Conservation (phyloP, 768 basidiomycete species). For the Daedaleopsis nitida region DNA sequence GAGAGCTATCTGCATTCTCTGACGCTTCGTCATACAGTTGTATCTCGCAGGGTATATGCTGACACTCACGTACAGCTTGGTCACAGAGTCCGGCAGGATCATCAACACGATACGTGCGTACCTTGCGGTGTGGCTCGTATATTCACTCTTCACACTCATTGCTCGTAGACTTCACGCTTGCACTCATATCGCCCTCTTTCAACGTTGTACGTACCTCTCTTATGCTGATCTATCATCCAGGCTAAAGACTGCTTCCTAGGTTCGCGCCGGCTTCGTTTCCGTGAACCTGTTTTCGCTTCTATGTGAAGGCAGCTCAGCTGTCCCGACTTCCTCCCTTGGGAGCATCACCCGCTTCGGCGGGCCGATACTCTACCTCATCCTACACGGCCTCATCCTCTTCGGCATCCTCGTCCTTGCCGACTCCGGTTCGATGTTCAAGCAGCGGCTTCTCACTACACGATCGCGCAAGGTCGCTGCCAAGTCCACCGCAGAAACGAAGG, state of each 20-base stretch:
- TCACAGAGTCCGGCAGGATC: conserved; percentile 49
- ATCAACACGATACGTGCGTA: conserved; percentile 61
- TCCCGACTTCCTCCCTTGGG: conserved; percentile 50
- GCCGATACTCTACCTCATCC: conserved; percentile 72
- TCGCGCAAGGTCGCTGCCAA: no score
- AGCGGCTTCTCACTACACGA: conserved; percentile 25
- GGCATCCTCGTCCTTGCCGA: conserved; percentile 70
- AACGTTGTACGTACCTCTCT: conserved; percentile 55
- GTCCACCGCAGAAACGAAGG: conserved; percentile 10
- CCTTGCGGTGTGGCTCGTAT: neutral
- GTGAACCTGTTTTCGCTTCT: conserved; percentile 77
- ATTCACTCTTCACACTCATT: neutral
- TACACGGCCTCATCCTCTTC: conserved; percentile 60
- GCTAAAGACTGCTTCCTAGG: conserved; percentile 33
- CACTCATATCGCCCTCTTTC: conserved; percentile 66
- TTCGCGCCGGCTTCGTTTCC: conserved; percentile 69
- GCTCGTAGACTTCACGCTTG: conserved; percentile 61
- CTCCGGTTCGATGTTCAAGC: conserved; percentile 58
- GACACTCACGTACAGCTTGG: conserved; percentile 70
- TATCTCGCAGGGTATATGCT: conserved; percentile 71
- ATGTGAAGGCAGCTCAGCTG: conserved; percentile 55
- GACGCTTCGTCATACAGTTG: conserved; percentile 40
- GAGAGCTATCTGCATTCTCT: no score
- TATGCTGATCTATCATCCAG: neutral
- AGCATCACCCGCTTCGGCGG: conserved; percentile 66